Evolutionary conservation across 352 stramenopile genomes (phyloP).

Genomic region (Pythium insidiosum): DNA sequence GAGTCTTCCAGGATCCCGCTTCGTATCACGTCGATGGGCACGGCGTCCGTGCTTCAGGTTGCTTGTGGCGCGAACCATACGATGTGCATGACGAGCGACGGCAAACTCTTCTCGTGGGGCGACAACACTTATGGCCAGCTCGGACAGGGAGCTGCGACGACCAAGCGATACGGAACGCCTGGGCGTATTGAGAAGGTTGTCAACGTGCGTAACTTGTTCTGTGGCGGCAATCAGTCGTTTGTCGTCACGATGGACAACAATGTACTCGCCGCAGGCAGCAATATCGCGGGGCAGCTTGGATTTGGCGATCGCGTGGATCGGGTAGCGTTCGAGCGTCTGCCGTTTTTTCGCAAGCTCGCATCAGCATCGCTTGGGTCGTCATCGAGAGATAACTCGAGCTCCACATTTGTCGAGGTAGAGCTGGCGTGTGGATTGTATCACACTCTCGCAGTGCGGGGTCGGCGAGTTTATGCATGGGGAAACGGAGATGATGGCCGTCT

Average conservation of each 20-base stretch:
- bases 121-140: constrained; percentile 60
- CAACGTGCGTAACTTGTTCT: constrained; percentile 33
- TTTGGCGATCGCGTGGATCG: constrained; percentile 41
- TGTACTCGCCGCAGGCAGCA: constrained; percentile 51
- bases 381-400: constrained; percentile 4
- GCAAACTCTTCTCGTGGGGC: constrained; percentile 52
- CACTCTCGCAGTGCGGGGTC: constrained; percentile 31
- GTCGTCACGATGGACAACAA: constrained; percentile 40
- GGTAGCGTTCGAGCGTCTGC: constrained; percentile 31
- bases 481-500: constrained; percentile 61
- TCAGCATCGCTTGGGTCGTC: not conserved
- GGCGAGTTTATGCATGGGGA: constrained; percentile 49
- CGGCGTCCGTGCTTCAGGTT: constrained; percentile 33
- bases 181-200: constrained; percentile 43
- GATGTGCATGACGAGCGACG: constrained; percentile 45
- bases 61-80: constrained; percentile 57
- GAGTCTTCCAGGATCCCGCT: constrained; percentile 51
- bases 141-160: constrained; percentile 25
- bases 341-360: constrained; percentile 40
- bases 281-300: constrained; percentile 54
- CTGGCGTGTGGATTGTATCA: constrained; percentile 52
- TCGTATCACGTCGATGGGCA: constrained; percentile 30
- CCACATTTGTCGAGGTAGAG: constrained; percentile 22
- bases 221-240: constrained; percentile 50
- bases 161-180: constrained; percentile 22